Evolutionary conservation across 2,329 filamentous ascomycete genomes (phyloP).

Genomic region (Chaetomiaceae sp.): DNA sequence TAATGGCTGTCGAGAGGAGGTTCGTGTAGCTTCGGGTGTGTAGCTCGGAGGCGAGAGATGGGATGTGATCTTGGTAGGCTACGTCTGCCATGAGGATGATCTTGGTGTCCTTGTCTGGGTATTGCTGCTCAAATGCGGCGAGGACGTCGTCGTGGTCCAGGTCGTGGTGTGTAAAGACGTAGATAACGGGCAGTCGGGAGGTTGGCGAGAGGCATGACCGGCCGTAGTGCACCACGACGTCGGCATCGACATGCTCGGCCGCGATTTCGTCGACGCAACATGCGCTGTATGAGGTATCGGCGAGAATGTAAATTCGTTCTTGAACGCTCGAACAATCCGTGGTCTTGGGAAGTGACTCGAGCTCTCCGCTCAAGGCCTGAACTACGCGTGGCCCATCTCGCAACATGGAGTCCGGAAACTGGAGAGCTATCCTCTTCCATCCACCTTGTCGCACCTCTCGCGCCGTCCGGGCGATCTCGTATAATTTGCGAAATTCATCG

Average conservation of each 20-base stretch:
- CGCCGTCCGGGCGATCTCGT: conserved; percentile 80
- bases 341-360: conserved; percentile 24
- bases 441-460: conserved; percentile 65
- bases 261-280: conserved; percentile 98
- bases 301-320: conserved; percentile 70
- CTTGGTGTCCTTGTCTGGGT: conserved; percentile 58
- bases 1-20: conserved; percentile 64
- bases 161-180: conserved; percentile 76
- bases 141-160: conserved; percentile 58
- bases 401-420: conserved; percentile 93
- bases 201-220: conserved; percentile 89
- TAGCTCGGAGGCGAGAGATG: conserved; percentile 52
- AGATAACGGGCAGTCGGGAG: conserved; percentile 78
- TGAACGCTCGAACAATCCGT: background rate
- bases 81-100: conserved; percentile 85
- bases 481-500: conserved; percentile 69
- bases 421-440: conserved; percentile 79
- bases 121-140: conserved; percentile 63
- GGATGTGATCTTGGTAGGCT: conserved; percentile 74
- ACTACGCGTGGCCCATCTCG: conserved; percentile 78
- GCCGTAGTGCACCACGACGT: conserved; percentile 92
- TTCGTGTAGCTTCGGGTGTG: conserved; percentile 61
- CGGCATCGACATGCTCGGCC: conserved; percentile 85
- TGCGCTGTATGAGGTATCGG: conserved; percentile 92
- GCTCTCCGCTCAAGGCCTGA: conserved; percentile 49